Evolutionary conservation across 1,284 basidiomycete genomes (phyloP).

Genomic region (Blastosporella zonata): DNA sequence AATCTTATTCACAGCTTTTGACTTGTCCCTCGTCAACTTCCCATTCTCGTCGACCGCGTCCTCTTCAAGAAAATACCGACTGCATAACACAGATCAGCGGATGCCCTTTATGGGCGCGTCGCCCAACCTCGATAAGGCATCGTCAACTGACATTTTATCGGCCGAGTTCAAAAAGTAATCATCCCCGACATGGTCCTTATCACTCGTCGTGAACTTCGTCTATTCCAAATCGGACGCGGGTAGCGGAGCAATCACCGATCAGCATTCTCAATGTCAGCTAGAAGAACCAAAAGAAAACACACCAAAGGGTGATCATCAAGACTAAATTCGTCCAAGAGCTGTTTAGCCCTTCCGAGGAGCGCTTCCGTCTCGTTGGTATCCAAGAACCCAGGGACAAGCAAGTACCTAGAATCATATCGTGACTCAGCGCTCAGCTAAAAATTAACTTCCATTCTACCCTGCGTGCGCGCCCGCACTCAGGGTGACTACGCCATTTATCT

Average conservation of each 20-base stretch:
- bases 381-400: constrained; percentile 77
- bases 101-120: neutral
- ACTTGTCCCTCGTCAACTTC: constrained; percentile 74
- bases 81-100: constrained; percentile 18
- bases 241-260: neutral
- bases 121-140: neutral
- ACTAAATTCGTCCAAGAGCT: constrained; percentile 75
- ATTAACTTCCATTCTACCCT: constrained; percentile 1
- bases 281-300: constrained; percentile 18
- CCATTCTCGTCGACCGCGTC: constrained; percentile 67
- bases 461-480: neutral
- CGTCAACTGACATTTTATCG: constrained; percentile 69
- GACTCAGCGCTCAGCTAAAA: neutral
- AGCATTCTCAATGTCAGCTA: neutral
- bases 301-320: constrained; percentile 81
- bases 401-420: constrained; percentile 54
- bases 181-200: constrained; percentile 80
- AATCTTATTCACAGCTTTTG: constrained; percentile 80
- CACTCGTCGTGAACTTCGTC: constrained; percentile 87
- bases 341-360: constrained; percentile 68
- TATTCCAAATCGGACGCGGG: constrained; percentile 26
- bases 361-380: constrained; percentile 51
- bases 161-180: constrained; percentile 90
- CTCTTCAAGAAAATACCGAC: constrained; percentile 83
- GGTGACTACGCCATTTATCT: neutral